Conservation (phyloP, 1,139 yeast genomes). For the Debaryomyces robertsiae region DNA sequence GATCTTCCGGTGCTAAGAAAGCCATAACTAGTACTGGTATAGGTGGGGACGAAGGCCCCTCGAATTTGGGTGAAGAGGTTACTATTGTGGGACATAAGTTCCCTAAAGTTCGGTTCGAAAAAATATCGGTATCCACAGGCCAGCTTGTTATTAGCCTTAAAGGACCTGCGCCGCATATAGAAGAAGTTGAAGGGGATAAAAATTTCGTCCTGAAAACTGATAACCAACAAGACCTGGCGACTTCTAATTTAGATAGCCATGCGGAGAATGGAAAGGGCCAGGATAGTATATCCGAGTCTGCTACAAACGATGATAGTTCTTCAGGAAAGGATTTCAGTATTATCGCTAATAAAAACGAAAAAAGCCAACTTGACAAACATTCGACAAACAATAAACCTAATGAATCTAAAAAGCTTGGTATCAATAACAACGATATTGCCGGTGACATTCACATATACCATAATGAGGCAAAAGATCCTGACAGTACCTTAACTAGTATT, state of each 20-base stretch:
- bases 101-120: conserved; percentile 83
- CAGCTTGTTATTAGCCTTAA: conserved; percentile 70
- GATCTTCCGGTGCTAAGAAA: conserved; percentile 37
- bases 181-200: background rate
- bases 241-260: background rate
- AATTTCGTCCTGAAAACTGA: background rate
- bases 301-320: background rate
- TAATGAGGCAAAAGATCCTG: conserved; percentile 8
- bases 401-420: conserved; percentile 4
- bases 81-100: conserved; percentile 87
- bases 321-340: background rate
- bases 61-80: conserved; percentile 87
- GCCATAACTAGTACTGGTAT: conserved; percentile 20
- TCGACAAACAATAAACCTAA: conserved; percentile 8
- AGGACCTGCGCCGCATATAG: conserved; percentile 64
- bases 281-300: conserved; percentile 5
- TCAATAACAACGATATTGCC: conserved; percentile 3
- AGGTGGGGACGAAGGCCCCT: conserved; percentile 52
- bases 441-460: background rate
- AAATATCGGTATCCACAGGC: conserved; percentile 86
- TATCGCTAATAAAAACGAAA: background rate
- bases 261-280: conserved; percentile 1
- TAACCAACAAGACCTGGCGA: background rate
- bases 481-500: conserved; percentile 5
- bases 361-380: background rate